Evolutionary conservation across 768 basidiomycete genomes (phyloP), one percentile per base, ranked within the genome.

Genomic region (Lanmaoa pseudosensibilis): DNA sequence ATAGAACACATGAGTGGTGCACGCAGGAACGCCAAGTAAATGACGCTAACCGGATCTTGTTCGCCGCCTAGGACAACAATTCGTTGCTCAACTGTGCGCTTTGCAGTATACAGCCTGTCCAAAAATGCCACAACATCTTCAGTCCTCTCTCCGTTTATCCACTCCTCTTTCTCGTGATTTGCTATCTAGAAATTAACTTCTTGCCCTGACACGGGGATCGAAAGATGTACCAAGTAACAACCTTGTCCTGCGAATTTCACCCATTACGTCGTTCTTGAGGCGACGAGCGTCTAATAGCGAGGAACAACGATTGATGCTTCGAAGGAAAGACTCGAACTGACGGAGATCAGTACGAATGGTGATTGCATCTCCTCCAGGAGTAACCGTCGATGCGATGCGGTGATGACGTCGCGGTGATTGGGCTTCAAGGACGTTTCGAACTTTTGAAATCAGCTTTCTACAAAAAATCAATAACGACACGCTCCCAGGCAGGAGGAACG

Each of bases 301-400:
- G 12, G 88, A 88, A 63, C 86, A 87, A 33, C 85, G 83, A 57
- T 79, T 83, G 66, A 98, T 94, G 54, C 93, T 92, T 33, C 86
- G 83, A 49, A 98, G 75, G 71, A 98, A 98, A 0, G 87, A 88
- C 62, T 98, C 95, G 63, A 98, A 98, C 54, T 94, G 88, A 45
- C 87, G 85, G 9, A 82, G 64, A 64, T 89, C 85, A 2, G 94
- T 96, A 32, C 85, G 83, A 55, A 90, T 85, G 2, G 92, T 94
- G 64, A 95, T 94, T 10, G 78, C 77, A 62, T 91, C 91, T 46
- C 68, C 68, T 44, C 84, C 80, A 2, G 81, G 73, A 18, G 77
- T 68, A 21, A 77, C 62, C 6, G 76, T 58, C 5, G 79, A 74
- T n/a, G 79, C 56, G 41, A 80, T 48, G 25, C 70, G 77, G 50